phyloP scores from a whole-genome alignment of 2,329 filamentous ascomycete genomes.

The Talaromyces sp. region DNA sequence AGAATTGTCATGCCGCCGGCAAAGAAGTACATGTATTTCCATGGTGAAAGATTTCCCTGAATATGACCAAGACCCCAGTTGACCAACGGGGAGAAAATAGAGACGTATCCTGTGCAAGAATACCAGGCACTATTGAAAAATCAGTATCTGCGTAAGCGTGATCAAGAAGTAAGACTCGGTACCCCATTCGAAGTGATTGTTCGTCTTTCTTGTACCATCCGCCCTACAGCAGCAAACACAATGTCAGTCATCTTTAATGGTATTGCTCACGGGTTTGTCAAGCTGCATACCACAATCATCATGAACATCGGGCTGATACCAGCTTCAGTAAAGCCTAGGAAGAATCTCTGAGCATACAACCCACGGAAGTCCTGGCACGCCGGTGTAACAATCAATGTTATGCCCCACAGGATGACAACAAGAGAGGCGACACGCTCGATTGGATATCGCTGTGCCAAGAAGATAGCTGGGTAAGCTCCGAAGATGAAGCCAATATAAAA shows the following conservation, averaged over 20 bases:
- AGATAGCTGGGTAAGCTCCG: slow-evolving; percentile 3
- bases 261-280: neutral
- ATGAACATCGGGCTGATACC: slow-evolving; percentile 12
- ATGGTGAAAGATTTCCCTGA: neutral
- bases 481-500: slow-evolving; percentile 9
- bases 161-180: neutral
- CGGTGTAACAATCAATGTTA: neutral
- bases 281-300: slow-evolving; percentile 3
- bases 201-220: slow-evolving; percentile 12
- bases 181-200: slow-evolving; percentile 6
- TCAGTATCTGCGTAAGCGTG: neutral
- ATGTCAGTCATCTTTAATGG: neutral
- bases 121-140: neutral
- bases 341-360: slow-evolving; percentile 7
- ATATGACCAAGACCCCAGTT: slow-evolving; percentile 9
- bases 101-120: slow-evolving; percentile 10
- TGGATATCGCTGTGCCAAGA: slow-evolving; percentile 3
- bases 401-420: neutral
- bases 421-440: neutral
- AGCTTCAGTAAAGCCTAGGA: slow-evolving; percentile 4
- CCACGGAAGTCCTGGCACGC: neutral
- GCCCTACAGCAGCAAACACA: neutral
- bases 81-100: slow-evolving; percentile 1
- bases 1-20: slow-evolving; percentile 4
- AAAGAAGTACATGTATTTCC: slow-evolving; percentile 9